These are phyloP conservation scores for Cryptococcus floricola DNA, from an alignment of 1,284 basidiomycete genomes.

Conservation along the genomic window DNA sequence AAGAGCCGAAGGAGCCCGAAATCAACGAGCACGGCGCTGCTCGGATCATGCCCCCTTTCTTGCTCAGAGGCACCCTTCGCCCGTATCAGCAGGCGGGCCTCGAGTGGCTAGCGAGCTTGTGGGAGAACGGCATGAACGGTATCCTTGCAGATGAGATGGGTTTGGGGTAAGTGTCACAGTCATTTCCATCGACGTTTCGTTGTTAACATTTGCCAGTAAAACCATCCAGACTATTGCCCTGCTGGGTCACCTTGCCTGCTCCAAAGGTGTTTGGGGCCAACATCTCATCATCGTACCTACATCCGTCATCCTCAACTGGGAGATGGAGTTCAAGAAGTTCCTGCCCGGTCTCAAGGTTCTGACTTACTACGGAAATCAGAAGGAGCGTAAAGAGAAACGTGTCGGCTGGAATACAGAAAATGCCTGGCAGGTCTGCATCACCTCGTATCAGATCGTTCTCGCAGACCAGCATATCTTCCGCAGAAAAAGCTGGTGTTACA, in stretches of 20 bases:
- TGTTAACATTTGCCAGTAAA: conserved; percentile 59
- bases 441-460: conserved; percentile 88
- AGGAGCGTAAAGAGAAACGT: conserved; percentile 87
- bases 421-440: conserved; percentile 93
- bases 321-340: conserved; percentile 99
- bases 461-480: conserved; percentile 93
- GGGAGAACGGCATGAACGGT: conserved; percentile 82
- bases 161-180: conserved; percentile 62
- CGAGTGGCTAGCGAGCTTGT: conserved; percentile 91
- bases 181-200: neutral
- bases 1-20: conserved; percentile 11
- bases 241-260: conserved; percentile 88
- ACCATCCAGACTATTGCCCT: conserved; percentile 95
- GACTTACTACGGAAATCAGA: conserved; percentile 86
- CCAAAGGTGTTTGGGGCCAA: conserved; percentile 93
- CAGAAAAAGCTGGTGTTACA: conserved; percentile 92
- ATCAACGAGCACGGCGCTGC: conserved; percentile 37
- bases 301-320: conserved; percentile 94
- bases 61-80: conserved; percentile 80
- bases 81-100: conserved; percentile 93
- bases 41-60: conserved; percentile 69
- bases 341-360: conserved; percentile 88
- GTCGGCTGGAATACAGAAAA: conserved; percentile 92
- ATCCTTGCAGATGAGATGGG: conserved; percentile 83
- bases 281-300: conserved; percentile 95